These are phyloP conservation scores for Fusarium sp. DNA, from an alignment of 2,329 filamentous ascomycete species.

Conservation along the genomic window DNA sequence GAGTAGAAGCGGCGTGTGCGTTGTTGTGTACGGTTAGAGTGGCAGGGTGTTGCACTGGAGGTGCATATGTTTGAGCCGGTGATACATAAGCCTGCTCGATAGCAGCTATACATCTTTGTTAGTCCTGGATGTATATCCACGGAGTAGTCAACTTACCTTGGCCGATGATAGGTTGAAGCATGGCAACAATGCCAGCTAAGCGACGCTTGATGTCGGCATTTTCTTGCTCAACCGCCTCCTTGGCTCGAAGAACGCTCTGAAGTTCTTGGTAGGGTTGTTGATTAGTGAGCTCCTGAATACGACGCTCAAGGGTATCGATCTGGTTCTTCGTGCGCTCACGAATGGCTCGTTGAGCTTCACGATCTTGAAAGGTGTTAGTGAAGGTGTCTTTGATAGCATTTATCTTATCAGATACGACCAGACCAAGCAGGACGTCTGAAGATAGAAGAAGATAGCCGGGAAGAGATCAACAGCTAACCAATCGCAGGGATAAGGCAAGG, in stretches of 20 bases:
- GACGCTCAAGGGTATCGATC: slow-evolving; percentile 78
- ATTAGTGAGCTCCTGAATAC: slow-evolving; percentile 79
- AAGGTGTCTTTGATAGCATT: not conserved
- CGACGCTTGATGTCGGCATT: slow-evolving; percentile 81
- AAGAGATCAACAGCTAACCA: not conserved
- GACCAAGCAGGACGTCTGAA: not conserved
- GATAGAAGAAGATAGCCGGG: slow-evolving; percentile 7
- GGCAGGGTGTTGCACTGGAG: slow-evolving; percentile 38
- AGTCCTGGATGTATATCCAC: not conserved
- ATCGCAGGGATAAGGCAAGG: not conserved
- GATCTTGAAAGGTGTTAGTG: slow-evolving; percentile 63
- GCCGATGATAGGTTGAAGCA: slow-evolving; percentile 69
- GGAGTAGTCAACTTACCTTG: slow-evolving; percentile 35
- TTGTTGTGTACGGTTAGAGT: slow-evolving; percentile 34
- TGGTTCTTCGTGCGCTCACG: slow-evolving; percentile 83
- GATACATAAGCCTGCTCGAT: slow-evolving; percentile 50
- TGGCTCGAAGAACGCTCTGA: slow-evolving; percentile 78
- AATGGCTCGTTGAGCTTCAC: slow-evolving; percentile 87
- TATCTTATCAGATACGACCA: slow-evolving; percentile 14
- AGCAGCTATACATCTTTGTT: slow-evolving; percentile 34
- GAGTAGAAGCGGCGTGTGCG: slow-evolving; percentile 43
- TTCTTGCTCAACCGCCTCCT: slow-evolving; percentile 80
- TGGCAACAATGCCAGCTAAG: slow-evolving; percentile 71
- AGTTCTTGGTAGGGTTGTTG: slow-evolving; percentile 88
- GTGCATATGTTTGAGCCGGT: slow-evolving; percentile 46